Conservation (phyloP, 1,139 yeast species). For the Eremothecium coryli region DNA sequence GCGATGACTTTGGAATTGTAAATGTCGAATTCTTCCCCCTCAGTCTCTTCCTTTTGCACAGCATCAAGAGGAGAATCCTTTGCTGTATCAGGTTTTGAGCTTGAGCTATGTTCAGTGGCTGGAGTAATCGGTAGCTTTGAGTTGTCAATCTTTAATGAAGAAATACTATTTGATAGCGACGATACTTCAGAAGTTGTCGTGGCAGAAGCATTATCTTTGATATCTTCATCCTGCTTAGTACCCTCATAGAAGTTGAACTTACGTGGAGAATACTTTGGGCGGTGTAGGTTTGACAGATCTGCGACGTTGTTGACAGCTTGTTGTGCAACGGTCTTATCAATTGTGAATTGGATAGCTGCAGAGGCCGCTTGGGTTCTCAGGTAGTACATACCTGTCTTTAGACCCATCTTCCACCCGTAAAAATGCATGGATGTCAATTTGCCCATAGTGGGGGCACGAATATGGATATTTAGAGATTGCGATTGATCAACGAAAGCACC, state of each 20-base stretch:
- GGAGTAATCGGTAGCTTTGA: slow-evolving; percentile 25
- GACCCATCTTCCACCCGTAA: slow-evolving; percentile 94
- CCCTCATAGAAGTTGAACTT: slow-evolving; percentile 26
- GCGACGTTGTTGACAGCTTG: slow-evolving; percentile 48
- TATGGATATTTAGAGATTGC: slow-evolving; percentile 80
- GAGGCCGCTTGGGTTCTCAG: slow-evolving; percentile 93
- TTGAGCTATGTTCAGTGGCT: neutral
- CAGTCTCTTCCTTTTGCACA: slow-evolving; percentile 19
- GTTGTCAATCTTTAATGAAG: slow-evolving; percentile 29
- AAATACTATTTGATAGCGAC: slow-evolving; percentile 21
- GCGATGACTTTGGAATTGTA: slow-evolving; percentile 90
- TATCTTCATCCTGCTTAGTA: slow-evolving; percentile 22
- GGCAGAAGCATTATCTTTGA: slow-evolving; percentile 21
- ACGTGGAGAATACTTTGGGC: slow-evolving; percentile 43
- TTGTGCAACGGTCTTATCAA: slow-evolving; percentile 49
- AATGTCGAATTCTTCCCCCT: slow-evolving; percentile 49
- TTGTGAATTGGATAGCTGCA: slow-evolving; percentile 86
- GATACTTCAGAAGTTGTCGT: slow-evolving; percentile 24
- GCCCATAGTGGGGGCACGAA: slow-evolving; percentile 83
- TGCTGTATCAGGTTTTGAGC: slow-evolving; percentile 20
- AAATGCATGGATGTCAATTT: slow-evolving; percentile 96
- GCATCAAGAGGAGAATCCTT: slow-evolving; percentile 16
- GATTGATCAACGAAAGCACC: slow-evolving; percentile 91
- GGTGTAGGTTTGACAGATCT: slow-evolving; percentile 44
- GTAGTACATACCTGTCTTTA: slow-evolving; percentile 97